Evolutionary conservation across 2,329 filamentous ascomycete genomes (phyloP).

Genomic region (Escovopsis weberi): DNA sequence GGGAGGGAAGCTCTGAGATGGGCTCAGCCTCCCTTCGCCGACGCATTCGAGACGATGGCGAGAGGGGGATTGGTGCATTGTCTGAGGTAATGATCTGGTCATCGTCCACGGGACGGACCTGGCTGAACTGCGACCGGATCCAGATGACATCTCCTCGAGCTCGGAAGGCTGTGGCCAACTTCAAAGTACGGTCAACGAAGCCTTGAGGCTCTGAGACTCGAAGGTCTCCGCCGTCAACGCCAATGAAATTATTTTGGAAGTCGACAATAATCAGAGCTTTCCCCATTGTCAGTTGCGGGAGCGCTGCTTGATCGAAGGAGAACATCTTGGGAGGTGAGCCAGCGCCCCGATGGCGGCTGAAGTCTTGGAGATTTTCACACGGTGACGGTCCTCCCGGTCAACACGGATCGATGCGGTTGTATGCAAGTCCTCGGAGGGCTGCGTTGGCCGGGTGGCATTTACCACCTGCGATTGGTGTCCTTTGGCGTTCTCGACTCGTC

Average conservation of each 20-base stretch:
- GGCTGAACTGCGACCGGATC: slow-evolving; percentile 63
- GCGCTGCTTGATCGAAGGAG: slow-evolving; percentile 37
- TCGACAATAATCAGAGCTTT: slow-evolving; percentile 72
- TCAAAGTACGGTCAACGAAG: slow-evolving; percentile 52
- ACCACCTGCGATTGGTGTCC: not conserved
- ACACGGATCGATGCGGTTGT: too few relatives aligned
- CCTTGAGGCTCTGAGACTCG: slow-evolving; percentile 47
- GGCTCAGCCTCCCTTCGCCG: slow-evolving; percentile 1
- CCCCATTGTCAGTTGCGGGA: slow-evolving; percentile 43
- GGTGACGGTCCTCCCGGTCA: too few relatives aligned
- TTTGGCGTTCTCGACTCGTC: too few relatives aligned
- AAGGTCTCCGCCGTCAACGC: slow-evolving; percentile 46
- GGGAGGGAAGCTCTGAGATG: not conserved
- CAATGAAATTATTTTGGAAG: slow-evolving; percentile 80
- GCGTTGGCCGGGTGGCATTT: too few relatives aligned
- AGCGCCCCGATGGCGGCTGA: too few relatives aligned
- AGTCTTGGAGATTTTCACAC: too few relatives aligned
- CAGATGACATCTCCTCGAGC: slow-evolving; percentile 61
- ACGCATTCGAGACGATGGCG: slow-evolving; percentile 6
- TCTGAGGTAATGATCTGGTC: slow-evolving; percentile 34
- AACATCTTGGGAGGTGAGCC: slow-evolving; percentile 28
- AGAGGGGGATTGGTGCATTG: slow-evolving; percentile 7
- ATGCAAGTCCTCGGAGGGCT: too few relatives aligned
- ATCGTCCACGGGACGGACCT: slow-evolving; percentile 41
- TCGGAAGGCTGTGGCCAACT: slow-evolving; percentile 60